Conservation (phyloP, 306 rosid species). For the Medicago ruthenica region DNA sequence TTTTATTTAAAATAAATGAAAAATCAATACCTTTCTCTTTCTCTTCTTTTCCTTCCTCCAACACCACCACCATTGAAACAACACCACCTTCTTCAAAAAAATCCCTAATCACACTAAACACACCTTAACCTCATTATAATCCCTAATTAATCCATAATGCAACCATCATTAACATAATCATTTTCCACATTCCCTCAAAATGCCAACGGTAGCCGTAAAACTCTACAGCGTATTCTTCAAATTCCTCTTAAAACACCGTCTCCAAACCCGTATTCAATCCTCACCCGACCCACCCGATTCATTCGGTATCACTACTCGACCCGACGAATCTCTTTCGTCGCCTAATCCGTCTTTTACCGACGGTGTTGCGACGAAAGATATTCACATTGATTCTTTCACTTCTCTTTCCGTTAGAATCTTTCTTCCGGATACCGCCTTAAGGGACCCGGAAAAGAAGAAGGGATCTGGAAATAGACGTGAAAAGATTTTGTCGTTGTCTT, state of each 20-base stretch:
- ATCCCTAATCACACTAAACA: slow-evolving; percentile 32
- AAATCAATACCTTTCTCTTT: neutral
- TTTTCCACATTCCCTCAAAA: slow-evolving; percentile 34
- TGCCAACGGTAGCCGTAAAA: slow-evolving; percentile 95
- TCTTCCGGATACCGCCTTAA: slow-evolving; percentile 88
- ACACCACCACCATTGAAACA: slow-evolving; percentile 45
- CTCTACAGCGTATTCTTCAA: slow-evolving; percentile 98
- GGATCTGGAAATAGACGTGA: too few species aligned
- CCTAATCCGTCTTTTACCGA: slow-evolving; percentile 79
- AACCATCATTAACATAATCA: slow-evolving; percentile 8
- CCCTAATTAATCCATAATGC: slow-evolving; percentile 27
- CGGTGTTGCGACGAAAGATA: slow-evolving; percentile 94
- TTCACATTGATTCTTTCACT: slow-evolving; percentile 81
- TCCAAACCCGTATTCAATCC: slow-evolving; percentile 83
- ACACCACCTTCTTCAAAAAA: slow-evolving; percentile 17
- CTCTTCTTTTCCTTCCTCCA: neutral
- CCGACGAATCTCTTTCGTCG: slow-evolving; percentile 76
- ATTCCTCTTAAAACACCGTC: slow-evolving; percentile 89
- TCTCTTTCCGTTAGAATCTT: slow-evolving; percentile 86
- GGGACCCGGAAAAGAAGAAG: slow-evolving; percentile 55
- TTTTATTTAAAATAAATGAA: neutral
- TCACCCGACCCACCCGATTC: slow-evolving; percentile 58
- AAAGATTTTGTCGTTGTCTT: too few species aligned
- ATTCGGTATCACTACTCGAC: slow-evolving; percentile 86
- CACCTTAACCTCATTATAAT: slow-evolving; percentile 4